phyloP scores from a whole-genome alignment of 2,329 filamentous ascomycete species.

The Cladosporium sp. region DNA sequence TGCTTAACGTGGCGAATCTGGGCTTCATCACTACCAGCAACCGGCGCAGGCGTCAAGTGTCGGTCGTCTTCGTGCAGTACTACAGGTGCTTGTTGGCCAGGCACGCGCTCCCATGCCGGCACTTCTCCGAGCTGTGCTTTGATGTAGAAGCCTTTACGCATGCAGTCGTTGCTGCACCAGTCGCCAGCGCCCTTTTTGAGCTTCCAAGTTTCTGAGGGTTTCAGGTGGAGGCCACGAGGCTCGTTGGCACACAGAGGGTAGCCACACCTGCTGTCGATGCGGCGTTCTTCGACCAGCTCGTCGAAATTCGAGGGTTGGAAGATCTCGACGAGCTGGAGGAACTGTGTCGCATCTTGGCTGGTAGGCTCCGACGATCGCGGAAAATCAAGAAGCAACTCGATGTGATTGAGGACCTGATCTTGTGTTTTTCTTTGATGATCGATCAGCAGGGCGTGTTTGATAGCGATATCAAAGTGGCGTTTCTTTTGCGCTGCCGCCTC shows the following conservation, averaged over 20 bases:
- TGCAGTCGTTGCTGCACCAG: constrained; percentile 83
- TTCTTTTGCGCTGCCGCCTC: constrained; percentile 26
- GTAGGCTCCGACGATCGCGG: constrained; percentile 50
- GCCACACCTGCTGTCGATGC: constrained; percentile 75
- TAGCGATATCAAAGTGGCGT: constrained; percentile 59
- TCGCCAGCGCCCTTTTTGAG: constrained; percentile 70
- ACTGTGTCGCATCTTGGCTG: constrained; percentile 57
- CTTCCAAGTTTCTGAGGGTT: constrained; percentile 55
- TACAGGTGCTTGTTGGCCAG: constrained; percentile 37
- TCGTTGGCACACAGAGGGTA: constrained; percentile 72
- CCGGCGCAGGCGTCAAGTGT: background rate
- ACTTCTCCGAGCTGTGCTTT: constrained; percentile 83
- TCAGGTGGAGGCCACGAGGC: constrained; percentile 48
- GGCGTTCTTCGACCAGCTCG: constrained; percentile 81
- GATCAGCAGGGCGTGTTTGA: constrained; percentile 77
- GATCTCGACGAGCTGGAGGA: constrained; percentile 62
- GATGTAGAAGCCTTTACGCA: constrained; percentile 74
- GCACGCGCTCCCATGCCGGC: constrained; percentile 76
- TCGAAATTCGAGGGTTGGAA: constrained; percentile 91
- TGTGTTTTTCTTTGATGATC: constrained; percentile 79
- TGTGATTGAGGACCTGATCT: constrained; percentile 64
- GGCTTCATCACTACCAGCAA: background rate
- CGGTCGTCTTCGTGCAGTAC: constrained; percentile 36
- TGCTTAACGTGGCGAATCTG: background rate
- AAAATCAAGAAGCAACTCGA: constrained; percentile 66